Evolutionary conservation across 768 basidiomycete species (phyloP), one percentile per base, ranked within the genome.

Genomic region (Phanerochaete carnosa): DNA sequence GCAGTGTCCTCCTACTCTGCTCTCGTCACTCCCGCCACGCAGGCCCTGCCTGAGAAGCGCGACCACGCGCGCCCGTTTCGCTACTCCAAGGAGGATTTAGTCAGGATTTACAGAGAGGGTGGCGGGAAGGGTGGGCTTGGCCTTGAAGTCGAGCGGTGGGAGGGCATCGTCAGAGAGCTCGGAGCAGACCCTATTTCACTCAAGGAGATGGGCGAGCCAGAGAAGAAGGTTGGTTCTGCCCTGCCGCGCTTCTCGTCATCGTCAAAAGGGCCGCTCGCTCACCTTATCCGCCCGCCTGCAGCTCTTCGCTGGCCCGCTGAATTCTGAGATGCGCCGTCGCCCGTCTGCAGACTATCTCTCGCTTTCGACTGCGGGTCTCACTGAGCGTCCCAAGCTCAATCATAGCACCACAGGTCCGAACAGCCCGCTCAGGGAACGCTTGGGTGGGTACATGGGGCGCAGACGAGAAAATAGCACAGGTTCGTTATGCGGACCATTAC

Each of bases 91-190:
- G 91, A 93, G 67, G 91, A 93, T 55, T 79, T 95, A 76, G 80
- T 94, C 57, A 80, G 83, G 75, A 88, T 95, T 62, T 94, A 90
- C 73, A 88, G 82, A 72, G 92, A 93, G 63, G 88, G 89, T 55
- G 85, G 84, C 26, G 86, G 88, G 39, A 86, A 81, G 66, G 83
- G 86, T 63, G 86, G 86, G 47, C 80, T 95, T 33, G 90, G 89
- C 46, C 77, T 93, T 45, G 93, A 94, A 74, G 92, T 94, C 15
- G 93, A 94, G 74, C 81, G 89, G 63, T 93, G 90, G 89, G 90
- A 94, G 61, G 93, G 93, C 58, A 87, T 95, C 65, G 90, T 94
- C 26, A 86, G 88, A 60, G 92, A 94, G 69, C 75, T 81, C 25
- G 86, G 83, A 29, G 80, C 71, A 45, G 90, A 92, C 59, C 95